Conservation (phyloP, 306 rosid genomes). For the Pyrus betulifolia region DNA sequence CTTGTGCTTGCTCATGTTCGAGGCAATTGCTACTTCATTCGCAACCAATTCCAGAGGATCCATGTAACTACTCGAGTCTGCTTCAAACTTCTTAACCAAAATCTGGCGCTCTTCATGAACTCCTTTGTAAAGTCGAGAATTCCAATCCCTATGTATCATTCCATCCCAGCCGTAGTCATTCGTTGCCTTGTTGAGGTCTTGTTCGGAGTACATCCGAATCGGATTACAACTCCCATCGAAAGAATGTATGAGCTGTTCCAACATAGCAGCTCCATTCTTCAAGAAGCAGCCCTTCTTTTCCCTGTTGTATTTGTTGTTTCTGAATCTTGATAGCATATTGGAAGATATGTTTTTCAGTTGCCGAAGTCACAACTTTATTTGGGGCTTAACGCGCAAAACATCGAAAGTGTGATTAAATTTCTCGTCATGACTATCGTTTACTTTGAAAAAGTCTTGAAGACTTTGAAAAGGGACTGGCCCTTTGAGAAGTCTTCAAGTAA, state of each 20-base stretch:
- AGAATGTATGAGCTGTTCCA: neutral
- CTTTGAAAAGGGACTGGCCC: neutral
- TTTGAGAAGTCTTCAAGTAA: no score
- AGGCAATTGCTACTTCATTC: slow-evolving; percentile 3
- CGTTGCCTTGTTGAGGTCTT: slow-evolving; percentile 7
- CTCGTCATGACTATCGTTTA: neutral
- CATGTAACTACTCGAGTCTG: no score
- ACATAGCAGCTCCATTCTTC: slow-evolving; percentile 9
- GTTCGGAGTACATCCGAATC: neutral
- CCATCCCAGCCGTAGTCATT: neutral
- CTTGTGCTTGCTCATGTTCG: slow-evolving; percentile 18
- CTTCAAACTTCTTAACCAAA: neutral
- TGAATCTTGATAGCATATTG: neutral
- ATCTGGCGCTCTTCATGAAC: neutral
- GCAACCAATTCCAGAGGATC: neutral
- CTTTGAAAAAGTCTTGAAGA: neutral
- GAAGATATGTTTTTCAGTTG: neutral
- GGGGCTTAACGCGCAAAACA: neutral
- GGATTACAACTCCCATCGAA: slow-evolving; percentile 6
- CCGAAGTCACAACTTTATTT: neutral
- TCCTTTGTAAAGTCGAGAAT: neutral
- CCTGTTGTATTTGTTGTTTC: neutral
- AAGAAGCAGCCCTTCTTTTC: neutral
- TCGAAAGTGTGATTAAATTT: no score
- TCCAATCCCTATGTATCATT: neutral